Evolutionary conservation across 805 yeast genomes (phyloP).

Genomic region (Lachancea thermotolerans): DNA sequence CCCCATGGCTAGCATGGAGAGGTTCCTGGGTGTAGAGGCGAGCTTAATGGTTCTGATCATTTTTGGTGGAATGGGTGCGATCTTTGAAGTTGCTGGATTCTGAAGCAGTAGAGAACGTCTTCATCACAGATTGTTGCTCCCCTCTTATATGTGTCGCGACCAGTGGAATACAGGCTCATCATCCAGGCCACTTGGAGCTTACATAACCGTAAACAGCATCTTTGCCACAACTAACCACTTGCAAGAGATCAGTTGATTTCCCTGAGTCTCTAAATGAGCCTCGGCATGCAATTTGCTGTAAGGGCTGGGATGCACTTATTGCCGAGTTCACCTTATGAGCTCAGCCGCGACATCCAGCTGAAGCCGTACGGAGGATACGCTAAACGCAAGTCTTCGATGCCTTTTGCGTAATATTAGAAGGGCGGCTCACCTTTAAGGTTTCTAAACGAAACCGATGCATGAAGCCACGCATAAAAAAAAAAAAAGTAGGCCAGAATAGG

Average conservation of each 20-base stretch:
- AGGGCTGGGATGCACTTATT: background rate
- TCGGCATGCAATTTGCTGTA: background rate
- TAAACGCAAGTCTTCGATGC: background rate
- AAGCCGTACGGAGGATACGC: background rate
- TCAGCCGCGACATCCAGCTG: background rate
- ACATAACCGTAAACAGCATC: too few species aligned
- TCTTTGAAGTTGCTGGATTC: too few species aligned
- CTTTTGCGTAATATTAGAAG: background rate
- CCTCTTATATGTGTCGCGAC: too few species aligned
- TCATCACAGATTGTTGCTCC: too few species aligned
- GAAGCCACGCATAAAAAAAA: background rate
- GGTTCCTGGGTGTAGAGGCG: slow-evolving; percentile 15
- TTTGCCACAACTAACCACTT: background rate
- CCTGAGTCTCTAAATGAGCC: background rate
- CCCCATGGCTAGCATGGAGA: slow-evolving; percentile 13
- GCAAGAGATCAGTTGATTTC: background rate
- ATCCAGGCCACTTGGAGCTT: too few species aligned
- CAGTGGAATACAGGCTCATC: too few species aligned
- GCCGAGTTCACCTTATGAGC: background rate
- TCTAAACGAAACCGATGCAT: background rate
- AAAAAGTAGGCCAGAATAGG: background rate
- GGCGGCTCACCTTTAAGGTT: background rate
- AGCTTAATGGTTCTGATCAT: slow-evolving; percentile 17
- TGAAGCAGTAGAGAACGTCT: too few species aligned
- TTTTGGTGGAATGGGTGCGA: background rate